Percentiles rank a stretch among this genome's conserved stretches.
Conservation (phyloP, 2,329 filamentous ascomycete genomes). For the Fusarium robinianum region DNA sequence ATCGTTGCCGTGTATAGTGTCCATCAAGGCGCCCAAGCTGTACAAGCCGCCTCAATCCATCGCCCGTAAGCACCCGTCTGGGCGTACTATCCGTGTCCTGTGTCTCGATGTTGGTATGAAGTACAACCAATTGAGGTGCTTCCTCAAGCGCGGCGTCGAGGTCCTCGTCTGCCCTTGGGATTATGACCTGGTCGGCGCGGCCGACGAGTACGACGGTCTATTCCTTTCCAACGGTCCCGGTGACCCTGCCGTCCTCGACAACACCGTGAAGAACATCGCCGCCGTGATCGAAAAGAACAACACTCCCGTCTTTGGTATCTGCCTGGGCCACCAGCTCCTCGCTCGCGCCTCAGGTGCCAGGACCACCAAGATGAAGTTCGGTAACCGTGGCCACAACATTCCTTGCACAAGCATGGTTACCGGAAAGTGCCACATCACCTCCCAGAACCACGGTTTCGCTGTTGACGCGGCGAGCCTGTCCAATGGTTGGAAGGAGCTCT, state of each 20-base stretch:
- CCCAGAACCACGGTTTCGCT: constrained; percentile 96
- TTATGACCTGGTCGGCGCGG: constrained; percentile 82
- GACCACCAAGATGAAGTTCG: constrained; percentile 98
- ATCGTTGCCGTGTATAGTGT: constrained; percentile 67
- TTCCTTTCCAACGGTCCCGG: constrained; percentile 98
- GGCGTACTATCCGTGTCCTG: constrained; percentile 82
- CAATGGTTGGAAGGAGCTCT: constrained; percentile 86
- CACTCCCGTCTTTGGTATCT: constrained; percentile 94
- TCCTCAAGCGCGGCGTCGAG: constrained; percentile 88
- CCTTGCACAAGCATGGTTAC: constrained; percentile 95
- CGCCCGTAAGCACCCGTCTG: constrained; percentile 84
- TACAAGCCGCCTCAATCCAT: constrained; percentile 75
- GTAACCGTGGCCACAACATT: constrained; percentile 98
- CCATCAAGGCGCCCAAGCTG: constrained; percentile 81
- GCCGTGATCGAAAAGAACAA: constrained; percentile 76
- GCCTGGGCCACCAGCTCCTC: constrained; percentile 90
- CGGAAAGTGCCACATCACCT: constrained; percentile 97
- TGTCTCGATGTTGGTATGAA: constrained; percentile 98
- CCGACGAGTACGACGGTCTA: constrained; percentile 89
- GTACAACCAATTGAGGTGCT: constrained; percentile 95
- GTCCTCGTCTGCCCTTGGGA: constrained; percentile 96
- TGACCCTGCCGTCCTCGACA: constrained; percentile 83
- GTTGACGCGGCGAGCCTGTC: constrained; percentile 81
- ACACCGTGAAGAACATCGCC: constrained; percentile 79
- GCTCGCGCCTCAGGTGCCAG: constrained; percentile 83